Conservation (phyloP, 768 basidiomycete species). For the Agrocybe pediades region DNA sequence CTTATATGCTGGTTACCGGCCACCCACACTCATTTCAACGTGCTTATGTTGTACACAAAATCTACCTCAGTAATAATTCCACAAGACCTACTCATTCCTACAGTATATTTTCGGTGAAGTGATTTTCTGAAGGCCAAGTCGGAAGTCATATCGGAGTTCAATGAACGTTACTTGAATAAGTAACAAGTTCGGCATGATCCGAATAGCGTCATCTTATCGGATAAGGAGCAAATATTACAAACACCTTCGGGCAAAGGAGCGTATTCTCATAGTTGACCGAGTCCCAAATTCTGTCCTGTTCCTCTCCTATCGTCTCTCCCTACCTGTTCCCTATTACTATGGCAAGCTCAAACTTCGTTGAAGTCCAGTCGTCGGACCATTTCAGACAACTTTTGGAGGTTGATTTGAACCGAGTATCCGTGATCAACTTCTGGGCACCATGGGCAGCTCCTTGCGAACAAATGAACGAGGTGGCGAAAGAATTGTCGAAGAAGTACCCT, state of each 20-base stretch:
- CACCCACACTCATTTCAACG: too few relatives aligned
- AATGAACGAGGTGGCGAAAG: slow-evolving; percentile 80
- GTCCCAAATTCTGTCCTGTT: background rate
- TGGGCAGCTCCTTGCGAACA: slow-evolving; percentile 91
- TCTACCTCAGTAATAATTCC: too few relatives aligned
- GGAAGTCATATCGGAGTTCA: background rate
- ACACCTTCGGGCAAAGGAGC: slow-evolving; percentile 14
- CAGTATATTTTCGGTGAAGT: too few relatives aligned
- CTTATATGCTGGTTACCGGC: too few relatives aligned
- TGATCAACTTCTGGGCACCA: slow-evolving; percentile 93
- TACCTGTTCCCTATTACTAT: slow-evolving; percentile 10
- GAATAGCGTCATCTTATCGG: slow-evolving; percentile 31
- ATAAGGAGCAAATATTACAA: slow-evolving; percentile 20
- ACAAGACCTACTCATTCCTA: too few relatives aligned
- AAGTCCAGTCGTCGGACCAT: slow-evolving; percentile 63
- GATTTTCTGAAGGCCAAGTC: background rate
- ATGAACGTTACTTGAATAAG: background rate
- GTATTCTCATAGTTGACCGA: slow-evolving; percentile 10
- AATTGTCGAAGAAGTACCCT: slow-evolving; percentile 74
- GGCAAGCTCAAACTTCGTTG: slow-evolving; percentile 31
- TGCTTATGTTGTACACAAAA: too few relatives aligned
- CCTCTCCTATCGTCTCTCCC: background rate
- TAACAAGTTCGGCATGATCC: slow-evolving; percentile 22
- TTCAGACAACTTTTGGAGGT: slow-evolving; percentile 74
- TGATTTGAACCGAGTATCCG: slow-evolving; percentile 80